phyloP scores from a whole-genome alignment of 2,329 filamentous ascomycete genomes.

The Neofusicoccum umdonicola region DNA sequence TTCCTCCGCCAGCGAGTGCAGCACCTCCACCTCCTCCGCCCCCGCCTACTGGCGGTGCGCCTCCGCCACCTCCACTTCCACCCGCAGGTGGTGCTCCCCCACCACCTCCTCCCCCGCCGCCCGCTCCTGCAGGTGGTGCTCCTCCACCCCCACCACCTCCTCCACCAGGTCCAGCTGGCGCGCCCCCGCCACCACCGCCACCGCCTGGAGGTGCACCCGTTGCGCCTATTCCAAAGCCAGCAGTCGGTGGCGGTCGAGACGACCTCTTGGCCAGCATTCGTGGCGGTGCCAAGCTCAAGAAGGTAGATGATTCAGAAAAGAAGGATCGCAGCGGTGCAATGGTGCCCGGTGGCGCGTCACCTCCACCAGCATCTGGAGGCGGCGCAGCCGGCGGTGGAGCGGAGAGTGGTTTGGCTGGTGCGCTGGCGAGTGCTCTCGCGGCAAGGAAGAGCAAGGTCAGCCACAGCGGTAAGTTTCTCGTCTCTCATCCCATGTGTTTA shows the following conservation, averaged over 20 bases:
- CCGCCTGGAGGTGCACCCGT: conserved; percentile 25
- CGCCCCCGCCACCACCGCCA: conserved; percentile 48
- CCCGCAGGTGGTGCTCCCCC: conserved; percentile 24
- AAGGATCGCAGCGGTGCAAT: conserved; percentile 66
- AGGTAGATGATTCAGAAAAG: conserved; percentile 69
- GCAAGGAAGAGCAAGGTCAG: conserved; percentile 91
- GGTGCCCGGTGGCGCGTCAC: conserved; percentile 51
- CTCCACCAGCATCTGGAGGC: conserved; percentile 50
- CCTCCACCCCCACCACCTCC: conserved; percentile 43
- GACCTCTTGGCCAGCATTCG: conserved; percentile 72
- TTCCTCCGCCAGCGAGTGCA: conserved; percentile 34
- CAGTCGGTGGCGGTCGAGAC: conserved; percentile 50
- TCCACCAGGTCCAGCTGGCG: conserved; percentile 30
- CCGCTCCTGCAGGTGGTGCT: conserved; percentile 19
- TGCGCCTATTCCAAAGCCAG: conserved; percentile 37
- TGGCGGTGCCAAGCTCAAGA: conserved; percentile 64
- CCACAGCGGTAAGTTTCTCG: conserved; percentile 70
- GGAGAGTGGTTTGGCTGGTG: conserved; percentile 43
- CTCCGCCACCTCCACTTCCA: conserved; percentile 29
- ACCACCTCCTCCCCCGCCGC: conserved; percentile 40
- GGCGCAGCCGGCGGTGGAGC: conserved; percentile 31
- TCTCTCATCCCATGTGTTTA: not conserved
- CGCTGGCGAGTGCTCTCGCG: conserved; percentile 77
- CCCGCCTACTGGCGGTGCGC: conserved; percentile 19
- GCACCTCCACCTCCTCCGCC: conserved; percentile 25